Base-by-base conservation (phyloP, 2,329 filamentous ascomycete species). In the Aspergillus phoenicis region DNA sequence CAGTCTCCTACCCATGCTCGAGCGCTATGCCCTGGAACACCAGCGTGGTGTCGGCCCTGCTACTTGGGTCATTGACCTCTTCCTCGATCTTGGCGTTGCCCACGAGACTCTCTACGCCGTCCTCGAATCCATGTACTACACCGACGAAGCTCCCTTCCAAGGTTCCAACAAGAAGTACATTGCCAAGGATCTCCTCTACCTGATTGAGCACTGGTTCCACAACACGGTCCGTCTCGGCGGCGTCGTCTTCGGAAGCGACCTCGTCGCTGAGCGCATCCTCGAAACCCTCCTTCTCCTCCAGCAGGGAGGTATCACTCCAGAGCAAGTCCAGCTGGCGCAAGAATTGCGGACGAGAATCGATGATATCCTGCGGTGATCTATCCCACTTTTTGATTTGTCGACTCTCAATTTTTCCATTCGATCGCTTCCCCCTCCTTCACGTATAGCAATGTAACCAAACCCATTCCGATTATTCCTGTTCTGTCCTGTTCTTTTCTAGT, bases 71-170 rank as follows among this genome's bases (percentile, higher is more conserved):
- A 79, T 89, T 17, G 87, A 91, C 69, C 79, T 89, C 2, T 87
- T 91, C 71, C 75, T 90, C 28, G 83, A 85, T 56, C 81, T 90
- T 1, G 82, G 84, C 2, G 84, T 89, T 17, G 79, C 86, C 0
- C 83, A 84, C 62, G 88, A 91, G 68, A 79, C 81, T 7, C 75
- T 91, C 8, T 82, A 90, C 67, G 79, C 83, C 1, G 83, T 87
- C 2, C 77, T 91, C 8, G 88, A 91, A 71, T 78, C 80, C 28
- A 84, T 90, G 75, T 90, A 87, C 77, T 90, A 89, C 74, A 84
- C 84, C 39, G 86, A 89, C 64, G 85, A 89, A 67, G 79, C 83
- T 5, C 88, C 89, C 0, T 91, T 90, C 73, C 77, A 82, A 38
- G 86, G 85, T 4, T 74, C 78, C 4, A 84, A 85, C 59, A 81